Conservation (phyloP, 2,329 filamentous ascomycete species). For the Zopfia rhizophila region DNA sequence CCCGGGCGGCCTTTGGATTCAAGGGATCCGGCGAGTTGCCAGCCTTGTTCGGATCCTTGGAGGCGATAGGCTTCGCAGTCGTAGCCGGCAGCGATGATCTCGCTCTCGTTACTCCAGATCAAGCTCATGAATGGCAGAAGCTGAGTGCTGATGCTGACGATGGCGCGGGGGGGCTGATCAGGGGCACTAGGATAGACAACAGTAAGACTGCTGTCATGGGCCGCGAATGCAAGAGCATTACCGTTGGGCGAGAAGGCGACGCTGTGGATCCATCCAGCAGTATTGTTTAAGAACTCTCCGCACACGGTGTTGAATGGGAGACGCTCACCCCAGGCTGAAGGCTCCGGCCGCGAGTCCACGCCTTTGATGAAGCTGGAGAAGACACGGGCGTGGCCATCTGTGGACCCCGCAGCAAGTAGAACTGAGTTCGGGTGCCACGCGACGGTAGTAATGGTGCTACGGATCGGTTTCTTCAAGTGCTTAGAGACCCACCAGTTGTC, state of each 20-base stretch:
- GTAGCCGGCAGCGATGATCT: conserved; percentile 95
- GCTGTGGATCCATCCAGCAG: conserved; percentile 95
- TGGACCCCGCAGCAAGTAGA: conserved; percentile 92
- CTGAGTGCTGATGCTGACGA: conserved; percentile 89
- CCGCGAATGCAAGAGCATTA: conserved; percentile 90
- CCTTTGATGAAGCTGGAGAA: conserved; percentile 98
- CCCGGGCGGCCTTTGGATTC: conserved; percentile 76
- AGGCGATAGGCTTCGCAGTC: conserved; percentile 90
- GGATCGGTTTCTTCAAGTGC: conserved; percentile 98
- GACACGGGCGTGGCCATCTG: conserved; percentile 94
- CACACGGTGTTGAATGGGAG: conserved; percentile 98
- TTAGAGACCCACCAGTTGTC: conserved; percentile 99
- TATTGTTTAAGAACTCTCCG: conserved; percentile 95
- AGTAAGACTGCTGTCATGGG: conserved; percentile 96
- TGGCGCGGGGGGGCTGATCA: conserved; percentile 89
- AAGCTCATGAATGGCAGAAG: conserved; percentile 91
- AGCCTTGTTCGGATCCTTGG: conserved; percentile 79
- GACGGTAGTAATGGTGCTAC: conserved; percentile 93
- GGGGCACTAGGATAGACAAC: conserved; percentile 93
- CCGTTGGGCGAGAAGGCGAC: conserved; percentile 93
- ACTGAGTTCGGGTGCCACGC: conserved; percentile 99
- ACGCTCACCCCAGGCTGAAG: conserved; percentile 92
- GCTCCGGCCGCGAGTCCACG: conserved; percentile 84
- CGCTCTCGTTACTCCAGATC: conserved; percentile 89
- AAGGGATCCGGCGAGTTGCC: conserved; percentile 84